These are phyloP conservation scores for Biscutella laevigata DNA, from an alignment of 441 rosid genomes.

Conservation along the genomic window DNA sequence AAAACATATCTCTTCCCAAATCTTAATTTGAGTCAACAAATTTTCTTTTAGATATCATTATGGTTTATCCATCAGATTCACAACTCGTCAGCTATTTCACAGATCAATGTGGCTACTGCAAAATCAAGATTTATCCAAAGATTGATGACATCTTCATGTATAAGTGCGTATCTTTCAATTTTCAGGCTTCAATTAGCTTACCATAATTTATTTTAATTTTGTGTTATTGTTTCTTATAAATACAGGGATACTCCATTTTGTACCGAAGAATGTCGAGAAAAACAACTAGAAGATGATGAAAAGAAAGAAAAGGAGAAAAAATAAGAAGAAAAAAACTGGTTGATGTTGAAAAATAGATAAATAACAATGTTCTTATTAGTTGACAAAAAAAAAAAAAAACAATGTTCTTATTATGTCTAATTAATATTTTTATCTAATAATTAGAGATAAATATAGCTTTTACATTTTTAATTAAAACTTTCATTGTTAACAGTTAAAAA, in stretches of 20 bases:
- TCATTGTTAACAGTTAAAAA: too few relatives aligned
- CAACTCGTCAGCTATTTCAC: slow-evolving; percentile 5
- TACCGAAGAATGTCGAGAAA: slow-evolving; percentile 9
- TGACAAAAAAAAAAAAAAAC: too few relatives aligned
- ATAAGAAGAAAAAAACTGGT: neutral
- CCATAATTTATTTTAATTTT: neutral
- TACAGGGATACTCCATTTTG: slow-evolving; percentile 18
- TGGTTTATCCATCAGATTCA: slow-evolving; percentile 1
- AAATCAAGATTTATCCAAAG: neutral
- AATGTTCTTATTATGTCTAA: too few relatives aligned
- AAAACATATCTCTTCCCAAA: neutral
- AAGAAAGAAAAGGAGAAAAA: neutral
- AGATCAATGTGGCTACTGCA: slow-evolving; percentile 18
- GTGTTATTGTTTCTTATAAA: neutral
- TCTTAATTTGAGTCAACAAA: neutral
- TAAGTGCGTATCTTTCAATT: slow-evolving; percentile 5
- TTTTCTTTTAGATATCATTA: neutral
- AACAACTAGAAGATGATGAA: neutral
- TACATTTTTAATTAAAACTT: too few relatives aligned
- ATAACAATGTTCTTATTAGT: neutral
- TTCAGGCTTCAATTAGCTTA: neutral
- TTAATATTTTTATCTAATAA: too few relatives aligned
- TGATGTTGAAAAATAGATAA: neutral
- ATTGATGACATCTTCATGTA: slow-evolving; percentile 15
- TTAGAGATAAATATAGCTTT: too few relatives aligned